phyloP scores from a whole-genome alignment of 1,139 yeast species.

The Sugiyamaella castrensis region DNA sequence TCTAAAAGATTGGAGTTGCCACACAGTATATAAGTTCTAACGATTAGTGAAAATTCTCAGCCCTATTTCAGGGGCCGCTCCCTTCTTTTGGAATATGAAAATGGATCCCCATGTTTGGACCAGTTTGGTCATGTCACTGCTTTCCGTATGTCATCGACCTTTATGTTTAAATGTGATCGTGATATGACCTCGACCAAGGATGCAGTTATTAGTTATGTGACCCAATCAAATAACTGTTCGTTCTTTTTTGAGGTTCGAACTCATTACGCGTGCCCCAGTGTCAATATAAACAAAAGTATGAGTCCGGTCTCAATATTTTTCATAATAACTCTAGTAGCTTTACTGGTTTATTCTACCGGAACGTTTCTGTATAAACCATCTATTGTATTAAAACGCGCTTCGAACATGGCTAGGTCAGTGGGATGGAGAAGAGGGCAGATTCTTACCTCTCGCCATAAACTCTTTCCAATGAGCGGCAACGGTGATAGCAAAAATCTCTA shows the following conservation, averaged over 20 bases:
- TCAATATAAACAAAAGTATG: slow-evolving; percentile 45
- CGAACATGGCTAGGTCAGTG: not conserved
- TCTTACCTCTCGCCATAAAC: not conserved
- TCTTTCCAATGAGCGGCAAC: not conserved
- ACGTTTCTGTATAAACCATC: slow-evolving; percentile 21
- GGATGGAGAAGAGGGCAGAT: not conserved
- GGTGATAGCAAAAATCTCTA: no score
- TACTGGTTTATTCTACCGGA: slow-evolving; percentile 33
- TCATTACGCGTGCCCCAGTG: slow-evolving; percentile 84
- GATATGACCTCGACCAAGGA: slow-evolving; percentile 53
- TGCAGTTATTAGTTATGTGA: slow-evolving; percentile 69
- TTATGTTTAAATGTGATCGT: slow-evolving; percentile 77
- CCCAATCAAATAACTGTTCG: slow-evolving; percentile 70
- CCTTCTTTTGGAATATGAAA: slow-evolving; percentile 63
- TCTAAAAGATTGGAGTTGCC: not conserved
- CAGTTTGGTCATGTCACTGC: slow-evolving; percentile 42
- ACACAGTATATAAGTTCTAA: no score
- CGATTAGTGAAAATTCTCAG: slow-evolving; percentile 22
- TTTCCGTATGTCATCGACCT: slow-evolving; percentile 58
- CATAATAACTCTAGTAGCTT: slow-evolving; percentile 37
- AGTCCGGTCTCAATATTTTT: slow-evolving; percentile 32
- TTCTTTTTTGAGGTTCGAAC: slow-evolving; percentile 84
- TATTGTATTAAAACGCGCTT: slow-evolving; percentile 16
- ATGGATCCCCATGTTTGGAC: slow-evolving; percentile 67
- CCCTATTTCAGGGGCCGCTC: slow-evolving; percentile 73